Conservation (phyloP, 371 early-diverging fungal genomes). For the Mycotypha africana region DNA sequence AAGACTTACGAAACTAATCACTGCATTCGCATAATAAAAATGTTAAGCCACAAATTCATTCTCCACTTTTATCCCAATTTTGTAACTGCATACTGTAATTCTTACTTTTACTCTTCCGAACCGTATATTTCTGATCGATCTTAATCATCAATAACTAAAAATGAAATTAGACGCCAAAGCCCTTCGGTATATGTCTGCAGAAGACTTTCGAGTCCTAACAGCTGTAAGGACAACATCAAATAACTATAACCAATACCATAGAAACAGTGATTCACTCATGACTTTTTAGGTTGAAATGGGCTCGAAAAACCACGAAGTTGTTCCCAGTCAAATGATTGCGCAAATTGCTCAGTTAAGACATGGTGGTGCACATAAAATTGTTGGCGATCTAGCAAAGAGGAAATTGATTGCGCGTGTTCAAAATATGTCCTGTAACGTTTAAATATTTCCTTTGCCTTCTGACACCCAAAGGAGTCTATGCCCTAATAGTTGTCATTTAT, state of each 20-base stretch:
- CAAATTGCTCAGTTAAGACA: constrained; percentile 84
- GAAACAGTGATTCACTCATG: too few relatives aligned
- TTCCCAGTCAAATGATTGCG: constrained; percentile 84
- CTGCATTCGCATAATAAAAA: too few relatives aligned
- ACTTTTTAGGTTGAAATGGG: constrained; percentile 90
- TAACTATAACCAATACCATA: background rate
- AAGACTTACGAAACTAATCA: too few relatives aligned
- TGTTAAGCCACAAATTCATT: too few relatives aligned
- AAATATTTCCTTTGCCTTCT: background rate
- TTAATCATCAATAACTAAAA: too few relatives aligned
- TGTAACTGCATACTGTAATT: too few relatives aligned
- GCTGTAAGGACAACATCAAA: constrained; percentile 54
- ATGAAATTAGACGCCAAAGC: constrained; percentile 97
- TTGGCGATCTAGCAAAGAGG: constrained; percentile 81
- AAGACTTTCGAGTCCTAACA: constrained; percentile 94
- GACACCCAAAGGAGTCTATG: background rate
- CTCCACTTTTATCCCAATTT: too few relatives aligned
- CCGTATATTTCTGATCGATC: too few relatives aligned
- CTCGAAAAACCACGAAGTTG: constrained; percentile 95
- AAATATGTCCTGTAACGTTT: constrained; percentile 71
- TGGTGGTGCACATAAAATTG: constrained; percentile 80
- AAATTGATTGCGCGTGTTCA: constrained; percentile 86
- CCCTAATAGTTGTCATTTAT: background rate
- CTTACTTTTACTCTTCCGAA: too few relatives aligned
- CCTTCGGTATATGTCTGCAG: constrained; percentile 87